Evolutionary conservation across 768 basidiomycete species (phyloP).

Genomic region (Russula sp.): DNA sequence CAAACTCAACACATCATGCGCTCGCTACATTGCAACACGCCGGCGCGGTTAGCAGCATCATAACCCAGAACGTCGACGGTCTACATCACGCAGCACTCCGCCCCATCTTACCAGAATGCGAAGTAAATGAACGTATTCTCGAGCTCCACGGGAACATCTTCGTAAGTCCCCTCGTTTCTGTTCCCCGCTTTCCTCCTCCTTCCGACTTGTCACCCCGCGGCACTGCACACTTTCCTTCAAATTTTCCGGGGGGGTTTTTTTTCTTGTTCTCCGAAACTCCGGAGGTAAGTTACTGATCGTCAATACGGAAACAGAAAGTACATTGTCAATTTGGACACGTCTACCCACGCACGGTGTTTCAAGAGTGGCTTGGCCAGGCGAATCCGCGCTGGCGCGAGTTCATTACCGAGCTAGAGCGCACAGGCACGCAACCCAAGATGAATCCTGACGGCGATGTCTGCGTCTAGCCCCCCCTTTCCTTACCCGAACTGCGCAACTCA

Average conservation of each 20-base stretch:
- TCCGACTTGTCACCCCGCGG: too few species aligned
- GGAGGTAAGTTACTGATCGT: neutral
- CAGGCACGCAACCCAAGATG: conserved; percentile 62
- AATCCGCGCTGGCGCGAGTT: conserved; percentile 81
- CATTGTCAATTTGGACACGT: conserved; percentile 72
- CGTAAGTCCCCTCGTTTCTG: conserved; percentile 42
- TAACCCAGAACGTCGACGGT: conserved; percentile 95
- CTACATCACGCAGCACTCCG: conserved; percentile 79
- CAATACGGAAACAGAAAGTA: conserved; percentile 51
- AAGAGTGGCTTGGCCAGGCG: conserved; percentile 61
- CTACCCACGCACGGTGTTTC: conserved; percentile 66
- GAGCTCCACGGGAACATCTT: conserved; percentile 90
- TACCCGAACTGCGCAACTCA: neutral
- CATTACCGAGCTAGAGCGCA: conserved; percentile 58
- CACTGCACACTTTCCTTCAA: neutral
- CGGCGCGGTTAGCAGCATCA: conserved; percentile 54
- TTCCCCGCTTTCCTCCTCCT: neutral
- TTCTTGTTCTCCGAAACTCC: neutral
- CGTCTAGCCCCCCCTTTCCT: conserved; percentile 31
- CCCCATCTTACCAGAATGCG: conserved; percentile 43
- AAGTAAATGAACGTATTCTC: conserved; percentile 49
- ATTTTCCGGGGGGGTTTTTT: neutral
- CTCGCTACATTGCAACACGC: conserved; percentile 78
- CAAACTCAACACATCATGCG: conserved; percentile 88
- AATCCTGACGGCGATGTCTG: conserved; percentile 94